Percentiles rank a stretch among this genome's conserved stretches.
Conservation (phyloP, 306 rosid genomes). For the Ceratonia siliqua region DNA sequence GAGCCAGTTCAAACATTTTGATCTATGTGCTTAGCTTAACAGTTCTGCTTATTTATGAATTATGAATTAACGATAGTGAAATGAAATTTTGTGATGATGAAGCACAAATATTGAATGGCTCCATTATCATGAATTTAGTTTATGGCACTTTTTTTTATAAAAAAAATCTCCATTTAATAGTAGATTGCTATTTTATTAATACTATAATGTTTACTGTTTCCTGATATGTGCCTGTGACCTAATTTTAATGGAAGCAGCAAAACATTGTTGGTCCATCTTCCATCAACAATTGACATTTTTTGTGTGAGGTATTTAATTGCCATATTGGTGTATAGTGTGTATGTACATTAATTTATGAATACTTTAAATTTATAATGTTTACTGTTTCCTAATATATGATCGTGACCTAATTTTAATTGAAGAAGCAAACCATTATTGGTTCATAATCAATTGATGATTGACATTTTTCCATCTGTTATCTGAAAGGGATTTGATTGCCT, state of each 20-base stretch:
- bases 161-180: not conserved
- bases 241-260: not conserved
- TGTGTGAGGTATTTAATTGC: not conserved
- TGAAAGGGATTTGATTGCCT: not conserved
- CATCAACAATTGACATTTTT: not conserved
- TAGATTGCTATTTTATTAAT: not conserved
- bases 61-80: not conserved
- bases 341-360: not conserved
- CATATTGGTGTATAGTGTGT: not conserved
- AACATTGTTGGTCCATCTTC: not conserved
- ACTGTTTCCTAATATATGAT: not conserved
- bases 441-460: constrained; percentile 4
- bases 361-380: not conserved
- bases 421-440: constrained; percentile 4
- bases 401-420: not conserved
- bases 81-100: constrained; percentile 4
- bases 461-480: constrained; percentile 2
- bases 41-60: not conserved
- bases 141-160: not conserved
- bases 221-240: not conserved
- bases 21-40: constrained; percentile 17
- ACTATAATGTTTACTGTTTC: not conserved
- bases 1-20: constrained; percentile 20
- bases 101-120: not conserved
- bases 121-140: constrained; percentile 3